A percentile compares a stretch with the other conserved stretches of the same genome.
These are phyloP conservation scores for Boletellus deceptivus DNA, from an alignment of 1,284 basidiomycete species.

Conservation along the genomic window DNA sequence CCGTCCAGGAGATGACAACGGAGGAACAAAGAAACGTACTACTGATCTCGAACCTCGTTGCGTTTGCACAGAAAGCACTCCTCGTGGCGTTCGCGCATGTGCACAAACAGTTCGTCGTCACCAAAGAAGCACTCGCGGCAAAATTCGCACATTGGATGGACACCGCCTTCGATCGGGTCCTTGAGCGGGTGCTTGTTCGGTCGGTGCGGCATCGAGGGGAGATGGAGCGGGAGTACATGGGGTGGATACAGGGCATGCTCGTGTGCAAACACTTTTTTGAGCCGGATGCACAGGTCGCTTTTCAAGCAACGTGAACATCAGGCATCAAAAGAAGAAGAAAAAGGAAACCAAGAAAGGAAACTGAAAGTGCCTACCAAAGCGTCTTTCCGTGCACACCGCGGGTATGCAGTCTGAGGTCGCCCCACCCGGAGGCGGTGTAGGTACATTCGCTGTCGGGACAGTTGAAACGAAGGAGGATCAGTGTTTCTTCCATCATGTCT, in stretches of 20 bases:
- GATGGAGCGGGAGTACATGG: conserved; percentile 69
- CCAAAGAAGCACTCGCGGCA: conserved; percentile 89
- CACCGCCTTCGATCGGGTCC: conserved; percentile 63
- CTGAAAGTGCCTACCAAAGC: conserved; percentile 64
- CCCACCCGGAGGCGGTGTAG: conserved; percentile 85
- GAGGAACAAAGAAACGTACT: conserved; percentile 55
- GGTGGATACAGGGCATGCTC: conserved; percentile 87
- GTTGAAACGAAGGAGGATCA: conserved; percentile 89
- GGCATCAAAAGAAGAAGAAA: too few species aligned
- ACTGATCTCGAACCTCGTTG: conserved; percentile 77
- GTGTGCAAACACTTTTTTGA: conserved; percentile 95
- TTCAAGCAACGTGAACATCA: neutral
- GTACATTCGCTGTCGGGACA: conserved; percentile 82
- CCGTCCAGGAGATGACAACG: neutral
- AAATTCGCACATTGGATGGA: conserved; percentile 88
- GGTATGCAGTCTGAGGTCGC: conserved; percentile 81
- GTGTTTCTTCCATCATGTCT: conserved; percentile 93
- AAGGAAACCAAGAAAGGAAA: neutral
- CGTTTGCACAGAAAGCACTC: conserved; percentile 95
- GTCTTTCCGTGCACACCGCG: conserved; percentile 73
- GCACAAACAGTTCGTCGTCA: conserved; percentile 89
- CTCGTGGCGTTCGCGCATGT: conserved; percentile 93
- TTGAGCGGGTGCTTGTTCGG: conserved; percentile 43
- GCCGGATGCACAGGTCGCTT: conserved; percentile 85
- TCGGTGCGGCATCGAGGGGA: conserved; percentile 69